Base-by-base conservation (phyloP, 1,139 yeast genomes). In the Arxiozyma bovina region DNA sequence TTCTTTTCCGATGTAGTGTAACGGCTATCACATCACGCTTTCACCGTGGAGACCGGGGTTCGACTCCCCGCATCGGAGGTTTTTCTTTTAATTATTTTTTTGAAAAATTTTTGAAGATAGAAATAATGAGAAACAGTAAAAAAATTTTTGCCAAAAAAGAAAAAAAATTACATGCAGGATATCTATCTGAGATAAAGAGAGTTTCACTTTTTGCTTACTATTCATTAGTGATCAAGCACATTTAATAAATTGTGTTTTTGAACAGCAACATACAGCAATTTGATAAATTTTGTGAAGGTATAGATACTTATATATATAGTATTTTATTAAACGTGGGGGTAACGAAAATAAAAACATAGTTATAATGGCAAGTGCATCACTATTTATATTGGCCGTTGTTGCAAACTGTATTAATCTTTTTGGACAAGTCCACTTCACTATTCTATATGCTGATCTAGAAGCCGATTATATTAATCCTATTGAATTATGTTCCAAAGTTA, bases 391-490 rank as follows among this genome's bases (percentile, higher is more conserved):
- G 66, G 91, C 96, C n/a, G 95, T 90, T 54, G 70, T 90, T 58
- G 78, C 83, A 61, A 91, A 91, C 73, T 94, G 95, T 58, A 81
- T 85, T 63, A 89, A 87, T 78, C 78, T 91, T 74, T 90, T 91
- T 69, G 77, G 87, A 40, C 96, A 90, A 74, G 96, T 90, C 54
- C 91, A 86, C 73, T 89, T 90, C 78, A 88, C 96, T 48, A 88
- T 90, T 71, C 83, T 88, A 84, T 90, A 85, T 76, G 87, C 95
- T 61, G 98, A 91, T 73, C 78, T 90, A 71, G 97, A 90, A 73
- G 87, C 93, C 65, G 98, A 91, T 70, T 91, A 90, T 75, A 89
- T 91, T 76, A 93, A 93, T 71, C 98, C 98, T 52, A 90, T 93
- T 70, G 99, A 94, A 72, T 79, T 93, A 64, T 93, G 99, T 76